A percentile compares a stretch with the other conserved stretches of the same genome.
Conservation (phyloP, 2,329 filamentous ascomycete genomes). For the Mariannaea elegans region DNA sequence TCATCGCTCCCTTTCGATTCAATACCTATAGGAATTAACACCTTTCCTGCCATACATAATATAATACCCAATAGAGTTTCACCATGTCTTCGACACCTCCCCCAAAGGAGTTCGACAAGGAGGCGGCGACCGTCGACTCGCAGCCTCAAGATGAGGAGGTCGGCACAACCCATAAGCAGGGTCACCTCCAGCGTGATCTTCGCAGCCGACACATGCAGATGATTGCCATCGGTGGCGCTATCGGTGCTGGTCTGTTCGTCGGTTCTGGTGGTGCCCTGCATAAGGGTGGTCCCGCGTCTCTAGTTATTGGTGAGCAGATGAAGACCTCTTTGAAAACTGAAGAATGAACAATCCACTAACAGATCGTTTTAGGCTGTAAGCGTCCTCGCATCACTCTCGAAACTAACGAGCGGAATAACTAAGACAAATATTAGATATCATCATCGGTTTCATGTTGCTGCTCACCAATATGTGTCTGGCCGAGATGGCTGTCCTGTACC, state of each 20-base stretch:
- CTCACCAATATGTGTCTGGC: constrained; percentile 91
- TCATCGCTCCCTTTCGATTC: neutral
- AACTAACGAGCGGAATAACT: neutral
- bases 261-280: constrained; percentile 78
- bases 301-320: constrained; percentile 17
- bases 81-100: constrained; percentile 20
- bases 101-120: constrained; percentile 20
- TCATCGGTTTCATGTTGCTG: constrained; percentile 88
- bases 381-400: neutral
- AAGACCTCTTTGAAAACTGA: neutral
- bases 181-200: constrained; percentile 63
- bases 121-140: constrained; percentile 5
- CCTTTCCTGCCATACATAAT: neutral
- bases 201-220: constrained; percentile 92
- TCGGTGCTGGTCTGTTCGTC: constrained; percentile 86
- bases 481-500: constrained; percentile 90
- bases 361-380: constrained; percentile 18
- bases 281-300: constrained; percentile 56
- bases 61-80: neutral
- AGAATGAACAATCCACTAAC: constrained; percentile 8
- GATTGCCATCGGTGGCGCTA: constrained; percentile 79
- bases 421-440: constrained; percentile 38
- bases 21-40: constrained; percentile 3
- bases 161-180: constrained; percentile 25
- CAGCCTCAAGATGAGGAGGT: constrained; percentile 23